phyloP scores from a whole-genome alignment of 1,139 yeast species.

The Saccharomyces hybrid region DNA sequence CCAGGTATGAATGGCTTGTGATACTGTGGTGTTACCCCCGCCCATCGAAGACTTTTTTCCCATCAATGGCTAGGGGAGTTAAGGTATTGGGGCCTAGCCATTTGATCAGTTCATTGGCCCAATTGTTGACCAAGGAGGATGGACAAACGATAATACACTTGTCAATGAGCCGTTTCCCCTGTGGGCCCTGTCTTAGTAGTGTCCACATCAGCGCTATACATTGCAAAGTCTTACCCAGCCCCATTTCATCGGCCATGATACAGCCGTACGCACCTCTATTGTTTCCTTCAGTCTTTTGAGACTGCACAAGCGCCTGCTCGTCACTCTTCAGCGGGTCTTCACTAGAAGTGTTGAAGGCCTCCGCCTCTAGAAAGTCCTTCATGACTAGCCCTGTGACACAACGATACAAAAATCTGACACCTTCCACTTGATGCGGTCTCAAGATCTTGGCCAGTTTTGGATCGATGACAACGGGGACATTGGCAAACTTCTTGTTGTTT shows the following conservation, averaged over 20 bases:
- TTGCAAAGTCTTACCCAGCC: conserved; percentile 90
- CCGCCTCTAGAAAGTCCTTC: conserved; percentile 31
- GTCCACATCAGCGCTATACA: conserved; percentile 95
- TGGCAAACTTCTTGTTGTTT: conserved; percentile 46
- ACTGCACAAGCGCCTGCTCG: background rate
- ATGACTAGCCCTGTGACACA: conserved; percentile 80
- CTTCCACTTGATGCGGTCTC: conserved; percentile 95
- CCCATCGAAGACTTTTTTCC: conserved; percentile 43
- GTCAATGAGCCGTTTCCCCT: conserved; percentile 76
- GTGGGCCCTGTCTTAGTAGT: conserved; percentile 77
- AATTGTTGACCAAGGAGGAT: conserved; percentile 83
- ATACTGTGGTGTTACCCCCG: conserved; percentile 44
- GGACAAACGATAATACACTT: conserved; percentile 95
- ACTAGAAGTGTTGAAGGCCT: conserved; percentile 11
- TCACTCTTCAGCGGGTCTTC: conserved; percentile 2
- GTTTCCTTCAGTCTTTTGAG: conserved; percentile 1
- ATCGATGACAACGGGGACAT: conserved; percentile 94
- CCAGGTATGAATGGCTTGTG: conserved; percentile 72
- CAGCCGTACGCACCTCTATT: conserved; percentile 90
- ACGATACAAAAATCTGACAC: conserved; percentile 81
- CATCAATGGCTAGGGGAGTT: conserved; percentile 88
- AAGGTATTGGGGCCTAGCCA: conserved; percentile 93
- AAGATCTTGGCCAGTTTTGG: conserved; percentile 77
- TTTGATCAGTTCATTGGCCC: conserved; percentile 95
- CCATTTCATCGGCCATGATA: conserved; percentile 99